Evolutionary conservation across 345 rosid species (phyloP).

Genomic region (Rubroshorea leprosula): DNA sequence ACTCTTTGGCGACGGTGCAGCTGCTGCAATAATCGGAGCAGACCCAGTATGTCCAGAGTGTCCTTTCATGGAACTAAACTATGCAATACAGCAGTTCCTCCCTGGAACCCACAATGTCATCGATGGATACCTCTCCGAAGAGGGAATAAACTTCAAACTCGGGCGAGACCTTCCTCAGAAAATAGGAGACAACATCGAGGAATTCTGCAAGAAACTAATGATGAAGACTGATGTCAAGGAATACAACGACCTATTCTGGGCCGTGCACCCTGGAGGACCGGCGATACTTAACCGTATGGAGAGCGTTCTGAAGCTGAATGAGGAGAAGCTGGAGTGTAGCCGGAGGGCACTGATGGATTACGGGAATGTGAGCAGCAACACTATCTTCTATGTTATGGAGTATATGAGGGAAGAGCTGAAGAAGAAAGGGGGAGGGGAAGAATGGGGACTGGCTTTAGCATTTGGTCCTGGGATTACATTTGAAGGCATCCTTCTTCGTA

Average conservation of each 20-base stretch:
- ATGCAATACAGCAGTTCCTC: constrained; percentile 76
- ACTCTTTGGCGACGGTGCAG: constrained; percentile 92
- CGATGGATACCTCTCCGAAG: constrained; percentile 75
- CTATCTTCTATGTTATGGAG: constrained; percentile 80
- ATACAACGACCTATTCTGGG: constrained; percentile 85
- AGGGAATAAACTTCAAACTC: constrained; percentile 84
- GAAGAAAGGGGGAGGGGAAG: constrained; percentile 48
- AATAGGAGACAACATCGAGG: constrained; percentile 82
- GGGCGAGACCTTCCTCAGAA: constrained; percentile 86
- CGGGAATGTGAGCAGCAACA: constrained; percentile 89
- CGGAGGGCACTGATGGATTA: constrained; percentile 78
- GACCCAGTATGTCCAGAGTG: constrained; percentile 49
- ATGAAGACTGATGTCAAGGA: constrained; percentile 33
- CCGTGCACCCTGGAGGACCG: constrained; percentile 93
- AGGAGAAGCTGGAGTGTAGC: constrained; percentile 64
- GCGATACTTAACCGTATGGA: constrained; percentile 84
- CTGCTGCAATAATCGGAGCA: constrained; percentile 70
- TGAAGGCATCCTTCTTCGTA: constrained; percentile 88
- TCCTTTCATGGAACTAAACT: constrained; percentile 83
- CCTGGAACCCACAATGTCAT: constrained; percentile 78
- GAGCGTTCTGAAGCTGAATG: constrained; percentile 40
- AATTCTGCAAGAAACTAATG: constrained; percentile 71
- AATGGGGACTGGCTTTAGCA: constrained; percentile 89
- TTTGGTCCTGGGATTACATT: constrained; percentile 98
- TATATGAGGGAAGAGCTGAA: constrained; percentile 74